Percentiles rank a stretch among this genome's conserved stretches.
phyloP scores from a whole-genome alignment of 1,284 basidiomycete species.

The Ustilago crameri region DNA sequence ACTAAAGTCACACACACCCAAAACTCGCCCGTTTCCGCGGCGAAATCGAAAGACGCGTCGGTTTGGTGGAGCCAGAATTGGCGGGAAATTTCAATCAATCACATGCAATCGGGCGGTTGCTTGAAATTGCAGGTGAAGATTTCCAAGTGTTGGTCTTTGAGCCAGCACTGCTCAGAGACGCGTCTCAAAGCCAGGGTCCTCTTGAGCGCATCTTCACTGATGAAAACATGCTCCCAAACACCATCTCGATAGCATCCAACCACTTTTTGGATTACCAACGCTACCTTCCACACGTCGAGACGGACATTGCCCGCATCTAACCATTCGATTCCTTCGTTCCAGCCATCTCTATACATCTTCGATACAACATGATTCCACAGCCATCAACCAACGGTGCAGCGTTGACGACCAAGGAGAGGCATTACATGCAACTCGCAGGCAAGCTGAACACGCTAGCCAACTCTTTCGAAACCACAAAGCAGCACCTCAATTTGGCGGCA shows the following conservation, averaged over 20 bases:
- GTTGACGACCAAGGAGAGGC: constrained; percentile 40
- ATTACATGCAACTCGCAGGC: constrained; percentile 46
- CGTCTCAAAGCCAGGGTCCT: neutral
- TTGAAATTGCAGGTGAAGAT: neutral
- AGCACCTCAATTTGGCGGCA: constrained; percentile 37
- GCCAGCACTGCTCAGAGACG: neutral
- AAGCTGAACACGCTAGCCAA: constrained; percentile 38
- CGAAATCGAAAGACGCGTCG: no score
- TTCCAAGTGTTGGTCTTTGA: constrained; percentile 1
- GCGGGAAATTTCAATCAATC: no score
- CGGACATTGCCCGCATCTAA: no score
- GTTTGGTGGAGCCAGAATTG: no score
- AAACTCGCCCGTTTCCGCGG: no score
- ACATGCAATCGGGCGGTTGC: neutral
- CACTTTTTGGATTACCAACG: constrained; percentile 8
- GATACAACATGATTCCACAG: constrained; percentile 25
- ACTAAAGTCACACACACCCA: no score
- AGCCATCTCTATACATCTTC: neutral
- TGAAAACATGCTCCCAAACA: neutral
- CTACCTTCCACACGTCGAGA: neutral
- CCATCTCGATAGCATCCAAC: neutral
- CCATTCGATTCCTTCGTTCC: neutral
- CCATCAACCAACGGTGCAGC: constrained; percentile 15
- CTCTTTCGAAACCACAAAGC: constrained; percentile 41
- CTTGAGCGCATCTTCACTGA: neutral